Evolutionary conservation across 805 yeast genomes (phyloP).

Genomic region (Scheffersomyces lignosus): DNA sequence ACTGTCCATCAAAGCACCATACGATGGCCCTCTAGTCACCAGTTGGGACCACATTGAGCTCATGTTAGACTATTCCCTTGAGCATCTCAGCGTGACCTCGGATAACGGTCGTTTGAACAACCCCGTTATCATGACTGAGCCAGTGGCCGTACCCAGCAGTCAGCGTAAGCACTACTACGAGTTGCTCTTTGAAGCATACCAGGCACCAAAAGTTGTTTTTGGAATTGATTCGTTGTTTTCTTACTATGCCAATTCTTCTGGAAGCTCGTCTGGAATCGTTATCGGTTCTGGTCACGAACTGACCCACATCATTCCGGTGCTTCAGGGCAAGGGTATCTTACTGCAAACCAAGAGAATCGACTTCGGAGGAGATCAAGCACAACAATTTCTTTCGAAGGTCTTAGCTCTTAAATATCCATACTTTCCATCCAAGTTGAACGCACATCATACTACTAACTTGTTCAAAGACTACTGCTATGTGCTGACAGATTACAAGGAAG

Average conservation of each 20-base stretch:
- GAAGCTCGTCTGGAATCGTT: constrained; percentile 58
- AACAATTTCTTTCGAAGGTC: constrained; percentile 59
- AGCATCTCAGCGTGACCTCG: constrained; percentile 66
- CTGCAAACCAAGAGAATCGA: constrained; percentile 76
- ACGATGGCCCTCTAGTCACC: constrained; percentile 80
- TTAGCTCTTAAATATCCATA: constrained; percentile 85
- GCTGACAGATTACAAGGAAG: constrained; percentile 65
- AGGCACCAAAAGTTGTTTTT: constrained; percentile 68
- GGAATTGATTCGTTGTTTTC: constrained; percentile 86
- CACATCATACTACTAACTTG: constrained; percentile 63
- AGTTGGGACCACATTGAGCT: constrained; percentile 92
- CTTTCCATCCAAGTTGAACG: constrained; percentile 74
- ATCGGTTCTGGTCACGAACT: constrained; percentile 81
- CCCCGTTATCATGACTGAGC: constrained; percentile 81
- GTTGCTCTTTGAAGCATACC: constrained; percentile 79
- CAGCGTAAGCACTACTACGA: constrained; percentile 80
- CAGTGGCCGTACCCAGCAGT: constrained; percentile 64
- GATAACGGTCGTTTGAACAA: constrained; percentile 57
- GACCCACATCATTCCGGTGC: constrained; percentile 79
- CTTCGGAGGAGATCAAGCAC: constrained; percentile 86
- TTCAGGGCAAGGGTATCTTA: constrained; percentile 65
- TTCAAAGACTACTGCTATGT: constrained; percentile 79
- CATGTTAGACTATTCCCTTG: constrained; percentile 79
- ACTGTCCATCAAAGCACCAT: constrained; percentile 73
- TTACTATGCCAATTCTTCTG: constrained; percentile 59